Evolutionary conservation across 345 rosid genomes (phyloP).

Genomic region (Salix arbutifolia): DNA sequence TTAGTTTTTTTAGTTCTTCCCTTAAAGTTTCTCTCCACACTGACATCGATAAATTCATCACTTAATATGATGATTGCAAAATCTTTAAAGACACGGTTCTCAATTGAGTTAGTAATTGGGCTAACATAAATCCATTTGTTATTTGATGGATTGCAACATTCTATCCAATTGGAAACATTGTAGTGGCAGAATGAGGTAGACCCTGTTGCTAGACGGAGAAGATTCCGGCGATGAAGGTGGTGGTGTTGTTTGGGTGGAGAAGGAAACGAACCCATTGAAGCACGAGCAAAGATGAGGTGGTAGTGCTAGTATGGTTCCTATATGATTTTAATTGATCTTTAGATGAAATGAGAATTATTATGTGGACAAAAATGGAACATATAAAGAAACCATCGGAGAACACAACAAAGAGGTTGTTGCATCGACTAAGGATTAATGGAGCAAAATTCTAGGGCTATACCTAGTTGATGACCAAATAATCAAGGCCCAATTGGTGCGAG

Average conservation of each 20-base stretch:
- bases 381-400: slow-evolving; percentile 10
- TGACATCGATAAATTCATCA: slow-evolving; percentile 12
- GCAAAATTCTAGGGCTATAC: slow-evolving; percentile 1
- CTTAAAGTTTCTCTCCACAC: not conserved
- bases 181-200: slow-evolving; percentile 37
- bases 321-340: not conserved
- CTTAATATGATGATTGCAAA: slow-evolving; percentile 42
- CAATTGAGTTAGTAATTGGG: slow-evolving; percentile 22
- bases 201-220: slow-evolving; percentile 2
- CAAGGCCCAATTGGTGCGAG: not conserved
- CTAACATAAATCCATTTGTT: slow-evolving; percentile 41
- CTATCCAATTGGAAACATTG: slow-evolving; percentile 36
- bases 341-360: slow-evolving; percentile 17
- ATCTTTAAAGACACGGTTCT: slow-evolving; percentile 41
- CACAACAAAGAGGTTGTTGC: slow-evolving; percentile 7
- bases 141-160: slow-evolving; percentile 32
- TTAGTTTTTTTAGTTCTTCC: too few species aligned
- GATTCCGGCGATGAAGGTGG: slow-evolving; percentile 1
- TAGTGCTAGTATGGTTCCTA: too few species aligned
- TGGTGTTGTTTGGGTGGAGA: not conserved
- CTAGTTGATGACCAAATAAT: not conserved
- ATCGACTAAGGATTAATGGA: slow-evolving; percentile 17
- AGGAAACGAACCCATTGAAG: slow-evolving; percentile 34
- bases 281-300: not conserved
- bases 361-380: not conserved